Evolutionary conservation across 164 flowering plant genomes (phyloP).

Genomic region (Aristolochia contorta): DNA sequence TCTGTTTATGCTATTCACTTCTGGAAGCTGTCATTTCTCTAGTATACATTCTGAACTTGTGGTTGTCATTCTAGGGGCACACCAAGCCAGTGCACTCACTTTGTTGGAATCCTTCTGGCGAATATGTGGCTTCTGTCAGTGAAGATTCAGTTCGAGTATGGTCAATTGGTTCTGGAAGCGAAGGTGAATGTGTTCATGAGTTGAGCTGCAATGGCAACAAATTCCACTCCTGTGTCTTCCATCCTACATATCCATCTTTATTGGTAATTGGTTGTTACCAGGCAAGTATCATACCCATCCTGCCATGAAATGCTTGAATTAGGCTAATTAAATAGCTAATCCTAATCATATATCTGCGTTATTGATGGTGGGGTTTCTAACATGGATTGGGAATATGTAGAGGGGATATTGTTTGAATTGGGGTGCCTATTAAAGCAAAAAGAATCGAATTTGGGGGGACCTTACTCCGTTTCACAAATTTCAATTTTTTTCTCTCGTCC

Average conservation of each 20-base stretch:
- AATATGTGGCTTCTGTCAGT: conserved; percentile 60
- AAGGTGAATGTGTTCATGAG: conserved; percentile 60
- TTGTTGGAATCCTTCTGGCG: conserved; percentile 78
- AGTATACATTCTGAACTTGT: neutral
- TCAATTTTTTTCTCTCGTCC: too few species aligned
- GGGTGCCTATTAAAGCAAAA: too few species aligned
- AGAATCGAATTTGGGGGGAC: too few species aligned
- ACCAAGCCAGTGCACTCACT: conserved; percentile 36
- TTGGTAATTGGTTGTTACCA: conserved; percentile 64
- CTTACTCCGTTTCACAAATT: too few species aligned
- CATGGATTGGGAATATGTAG: too few species aligned
- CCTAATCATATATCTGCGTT: too few species aligned
- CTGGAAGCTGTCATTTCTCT: neutral
- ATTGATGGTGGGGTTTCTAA: too few species aligned
- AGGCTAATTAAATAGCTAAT: neutral
- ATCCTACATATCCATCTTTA: conserved; percentile 46
- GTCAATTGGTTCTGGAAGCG: conserved; percentile 43
- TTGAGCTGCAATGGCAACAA: conserved; percentile 45
- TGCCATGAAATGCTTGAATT: neutral
- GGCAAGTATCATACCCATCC: conserved; percentile 32
- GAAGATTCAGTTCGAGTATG: conserved; percentile 69
- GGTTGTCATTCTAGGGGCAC: conserved; percentile 44
- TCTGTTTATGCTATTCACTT: neutral
- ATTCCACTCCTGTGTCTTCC: conserved; percentile 61
- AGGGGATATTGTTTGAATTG: too few species aligned